phyloP scores from a whole-genome alignment of 768 basidiomycete genomes.

The Neoboletus subvelutipes region DNA sequence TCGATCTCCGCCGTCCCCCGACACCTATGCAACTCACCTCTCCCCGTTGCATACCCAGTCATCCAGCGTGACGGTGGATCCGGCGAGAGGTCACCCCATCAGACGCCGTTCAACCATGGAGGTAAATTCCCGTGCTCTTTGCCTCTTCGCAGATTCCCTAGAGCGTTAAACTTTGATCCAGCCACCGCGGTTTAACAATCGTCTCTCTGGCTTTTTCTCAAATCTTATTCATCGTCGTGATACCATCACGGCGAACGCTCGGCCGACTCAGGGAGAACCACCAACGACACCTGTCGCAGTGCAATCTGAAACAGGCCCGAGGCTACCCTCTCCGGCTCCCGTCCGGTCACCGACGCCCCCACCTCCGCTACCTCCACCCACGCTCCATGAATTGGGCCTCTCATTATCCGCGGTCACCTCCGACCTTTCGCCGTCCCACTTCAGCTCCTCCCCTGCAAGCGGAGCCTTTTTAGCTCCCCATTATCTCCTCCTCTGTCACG shows the following conservation, averaged over 20 bases:
- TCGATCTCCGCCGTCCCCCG: conserved; percentile 23
- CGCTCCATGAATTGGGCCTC: conserved; percentile 73
- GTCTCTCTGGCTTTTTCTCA: conserved; percentile 84
- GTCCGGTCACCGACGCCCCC: conserved; percentile 67
- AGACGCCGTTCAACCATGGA: conserved; percentile 58
- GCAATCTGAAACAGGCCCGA: conserved; percentile 41
- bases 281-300: conserved; percentile 27
- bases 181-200: conserved; percentile 63
- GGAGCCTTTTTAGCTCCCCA: conserved; percentile 82
- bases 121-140: conserved; percentile 37
- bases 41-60: conserved; percentile 10
- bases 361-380: conserved; percentile 67
- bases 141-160: conserved; percentile 3
- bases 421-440: conserved; percentile 73
- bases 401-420: conserved; percentile 65
- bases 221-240: conserved; percentile 76
- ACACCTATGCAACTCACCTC: neutral
- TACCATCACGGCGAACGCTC: conserved; percentile 30
- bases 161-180: conserved; percentile 12
- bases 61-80: conserved; percentile 14
- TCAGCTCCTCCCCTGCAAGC: conserved; percentile 70
- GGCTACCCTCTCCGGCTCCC: conserved; percentile 54
- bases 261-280: conserved; percentile 37
- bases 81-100: conserved; percentile 38
- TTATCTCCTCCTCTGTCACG: conserved; percentile 79